Evolutionary conservation across 2,329 filamentous ascomycete species (phyloP).

Genomic region (Claviceps fusiformis): DNA sequence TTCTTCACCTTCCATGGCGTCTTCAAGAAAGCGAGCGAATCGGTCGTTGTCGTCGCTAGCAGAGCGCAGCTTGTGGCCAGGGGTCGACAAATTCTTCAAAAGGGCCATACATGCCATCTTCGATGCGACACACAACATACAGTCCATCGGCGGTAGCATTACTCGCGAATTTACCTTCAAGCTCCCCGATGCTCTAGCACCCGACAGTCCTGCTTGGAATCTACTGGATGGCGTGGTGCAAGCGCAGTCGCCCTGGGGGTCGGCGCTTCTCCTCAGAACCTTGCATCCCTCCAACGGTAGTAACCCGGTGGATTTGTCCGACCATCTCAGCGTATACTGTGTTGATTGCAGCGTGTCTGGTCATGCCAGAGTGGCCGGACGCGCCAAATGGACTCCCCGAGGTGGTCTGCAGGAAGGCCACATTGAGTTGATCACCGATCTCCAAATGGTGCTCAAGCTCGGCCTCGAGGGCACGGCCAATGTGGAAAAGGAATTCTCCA

Average conservation of each 20-base stretch:
- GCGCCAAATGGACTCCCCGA: slow-evolving; percentile 3
- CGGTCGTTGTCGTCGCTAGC: slow-evolving; percentile 2
- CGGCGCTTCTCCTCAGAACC: slow-evolving; percentile 2
- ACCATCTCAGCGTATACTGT: slow-evolving; percentile 1
- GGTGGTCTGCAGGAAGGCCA: slow-evolving; percentile 12
- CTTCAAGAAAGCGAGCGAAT: background rate
- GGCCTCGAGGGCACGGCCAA: slow-evolving; percentile 17
- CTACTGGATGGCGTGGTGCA: background rate
- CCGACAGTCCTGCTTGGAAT: background rate
- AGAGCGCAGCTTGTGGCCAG: slow-evolving; percentile 5
- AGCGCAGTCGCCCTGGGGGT: slow-evolving; percentile 3
- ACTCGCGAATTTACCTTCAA: slow-evolving; percentile 9
- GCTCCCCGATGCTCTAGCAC: slow-evolving; percentile 8
- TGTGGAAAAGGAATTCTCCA: slow-evolving; percentile 10
- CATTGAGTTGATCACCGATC: slow-evolving; percentile 1
- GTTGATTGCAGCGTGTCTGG: slow-evolving; percentile 4
- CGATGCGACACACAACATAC: slow-evolving; percentile 1
- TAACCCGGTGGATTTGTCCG: no score
- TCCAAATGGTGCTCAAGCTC: slow-evolving; percentile 8
- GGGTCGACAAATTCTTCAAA: background rate
- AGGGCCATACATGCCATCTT: background rate
- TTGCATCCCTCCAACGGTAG: background rate
- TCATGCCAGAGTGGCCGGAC: slow-evolving; percentile 1
- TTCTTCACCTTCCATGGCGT: background rate
- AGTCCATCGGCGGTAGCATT: slow-evolving; percentile 6